These are phyloP conservation scores for Daldinia vernicosa DNA, from an alignment of 495 filamentous ascomycete genomes.

Conservation along the genomic window DNA sequence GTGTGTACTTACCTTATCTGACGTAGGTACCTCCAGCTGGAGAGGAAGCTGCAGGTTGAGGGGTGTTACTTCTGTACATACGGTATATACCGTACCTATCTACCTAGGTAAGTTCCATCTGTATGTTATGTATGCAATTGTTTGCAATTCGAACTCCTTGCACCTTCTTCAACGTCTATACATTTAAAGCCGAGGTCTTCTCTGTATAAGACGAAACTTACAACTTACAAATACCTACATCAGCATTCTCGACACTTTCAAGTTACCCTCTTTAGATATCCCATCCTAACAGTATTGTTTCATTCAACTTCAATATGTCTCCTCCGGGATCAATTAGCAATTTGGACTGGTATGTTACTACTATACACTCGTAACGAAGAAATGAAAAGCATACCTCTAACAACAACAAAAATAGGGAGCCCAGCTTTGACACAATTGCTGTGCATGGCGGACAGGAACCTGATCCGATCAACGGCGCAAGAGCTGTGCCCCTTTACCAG, in stretches of 20 bases:
- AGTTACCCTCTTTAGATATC: constrained; percentile 3
- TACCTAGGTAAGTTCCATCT: not conserved
- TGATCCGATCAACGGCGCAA: constrained; percentile 54
- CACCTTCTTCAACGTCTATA: constrained; percentile 13
- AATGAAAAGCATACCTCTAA: constrained; percentile 29
- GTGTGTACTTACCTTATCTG: constrained; percentile 29
- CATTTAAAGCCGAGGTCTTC: constrained; percentile 33
- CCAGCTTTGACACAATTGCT: constrained; percentile 52
- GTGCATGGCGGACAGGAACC: constrained; percentile 55
- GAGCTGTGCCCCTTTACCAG: constrained; percentile 54
- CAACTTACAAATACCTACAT: too few species aligned
- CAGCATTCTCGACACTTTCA: not conserved
- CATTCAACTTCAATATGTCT: constrained; percentile 36
- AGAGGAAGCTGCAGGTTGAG: constrained; percentile 25
- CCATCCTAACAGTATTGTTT: constrained; percentile 1
- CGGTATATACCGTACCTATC: too few species aligned
- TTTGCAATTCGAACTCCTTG: not conserved
- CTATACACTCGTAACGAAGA: constrained; percentile 5
- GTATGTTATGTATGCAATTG: constrained; percentile 3
- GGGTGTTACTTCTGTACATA: constrained; percentile 12
- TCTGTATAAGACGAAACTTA: constrained; percentile 9
- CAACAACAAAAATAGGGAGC: constrained; percentile 39
- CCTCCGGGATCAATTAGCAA: constrained; percentile 46
- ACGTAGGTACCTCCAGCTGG: constrained; percentile 20
- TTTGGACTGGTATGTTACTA: constrained; percentile 43